Conservation (phyloP, 257 asterid genomes). For the Coffea eugenioides region DNA sequence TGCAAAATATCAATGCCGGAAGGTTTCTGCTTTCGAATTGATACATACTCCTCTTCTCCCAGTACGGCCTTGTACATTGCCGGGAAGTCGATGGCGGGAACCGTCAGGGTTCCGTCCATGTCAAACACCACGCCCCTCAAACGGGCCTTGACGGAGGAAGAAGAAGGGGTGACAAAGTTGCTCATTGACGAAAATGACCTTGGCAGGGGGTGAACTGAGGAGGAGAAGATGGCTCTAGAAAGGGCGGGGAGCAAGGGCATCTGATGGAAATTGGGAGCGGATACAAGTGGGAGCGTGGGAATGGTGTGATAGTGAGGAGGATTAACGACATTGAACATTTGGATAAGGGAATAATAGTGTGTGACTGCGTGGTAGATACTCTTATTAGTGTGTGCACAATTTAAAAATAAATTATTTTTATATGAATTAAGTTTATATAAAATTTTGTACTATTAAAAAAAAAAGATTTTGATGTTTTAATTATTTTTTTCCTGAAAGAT, state of each 20-base stretch:
- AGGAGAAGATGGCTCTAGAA: conserved; percentile 26
- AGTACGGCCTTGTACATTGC: conserved; percentile 89
- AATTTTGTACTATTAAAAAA: too few species aligned
- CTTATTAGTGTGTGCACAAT: too few species aligned
- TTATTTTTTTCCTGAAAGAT: too few species aligned
- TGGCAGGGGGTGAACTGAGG: conserved; percentile 14
- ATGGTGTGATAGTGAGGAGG: too few species aligned
- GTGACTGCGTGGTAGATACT: too few species aligned
- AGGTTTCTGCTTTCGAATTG: conserved; percentile 45
- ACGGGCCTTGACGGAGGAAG: conserved; percentile 38
- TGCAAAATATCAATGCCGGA: conserved; percentile 88
- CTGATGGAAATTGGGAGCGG: not conserved
- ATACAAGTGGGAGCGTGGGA: not conserved
- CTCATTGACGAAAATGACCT: conserved; percentile 62
- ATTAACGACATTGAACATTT: not conserved
- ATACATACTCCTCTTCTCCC: conserved; percentile 66
- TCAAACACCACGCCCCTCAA: conserved; percentile 89
- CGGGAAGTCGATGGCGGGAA: conserved; percentile 84
- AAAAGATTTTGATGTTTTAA: too few species aligned
- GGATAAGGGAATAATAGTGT: not conserved
- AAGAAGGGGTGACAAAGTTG: conserved; percentile 21
- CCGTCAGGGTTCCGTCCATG: conserved; percentile 97
- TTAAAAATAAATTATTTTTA: too few species aligned
- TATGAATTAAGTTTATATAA: too few species aligned
- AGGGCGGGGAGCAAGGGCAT: conserved; percentile 35